phyloP scores from a whole-genome alignment of 768 basidiomycete genomes.

The Mycena metata region DNA sequence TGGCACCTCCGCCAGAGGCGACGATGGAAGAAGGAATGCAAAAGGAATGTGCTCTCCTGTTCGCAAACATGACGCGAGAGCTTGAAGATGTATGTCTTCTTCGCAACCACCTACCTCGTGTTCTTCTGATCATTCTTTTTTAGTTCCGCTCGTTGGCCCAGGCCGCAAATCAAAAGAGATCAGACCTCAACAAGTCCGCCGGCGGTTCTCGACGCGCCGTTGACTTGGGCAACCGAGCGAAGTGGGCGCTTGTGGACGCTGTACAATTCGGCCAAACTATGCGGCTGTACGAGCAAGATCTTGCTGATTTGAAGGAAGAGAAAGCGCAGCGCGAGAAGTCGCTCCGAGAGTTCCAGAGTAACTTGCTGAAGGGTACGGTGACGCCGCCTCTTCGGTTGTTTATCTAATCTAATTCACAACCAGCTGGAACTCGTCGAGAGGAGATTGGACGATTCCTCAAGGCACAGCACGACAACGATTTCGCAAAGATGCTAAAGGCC shows the following conservation, averaged over 20 bases:
- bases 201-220: conserved; percentile 55
- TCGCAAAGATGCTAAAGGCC: conserved; percentile 79
- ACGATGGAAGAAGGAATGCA: conserved; percentile 75
- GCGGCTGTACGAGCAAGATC: conserved; percentile 63
- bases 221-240: conserved; percentile 61
- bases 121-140: background rate
- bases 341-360: conserved; percentile 72
- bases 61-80: conserved; percentile 62
- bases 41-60: conserved; percentile 68
- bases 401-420: conserved; percentile 11
- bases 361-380: conserved; percentile 74
- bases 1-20: conserved; percentile 37
- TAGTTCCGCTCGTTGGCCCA: conserved; percentile 63
- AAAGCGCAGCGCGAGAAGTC: conserved; percentile 55
- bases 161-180: conserved; percentile 51
- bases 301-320: conserved; percentile 61
- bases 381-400: background rate
- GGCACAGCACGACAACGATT: conserved; percentile 84
- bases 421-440: conserved; percentile 86
- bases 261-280: conserved; percentile 65
- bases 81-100: conserved; percentile 67
- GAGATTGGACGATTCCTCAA: conserved; percentile 85
- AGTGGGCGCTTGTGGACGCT: conserved; percentile 70
- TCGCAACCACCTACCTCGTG: conserved; percentile 9
- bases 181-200: conserved; percentile 52